Evolutionary conservation across 306 rosid genomes (phyloP).

Genomic region (Quercus berberidifolia): DNA sequence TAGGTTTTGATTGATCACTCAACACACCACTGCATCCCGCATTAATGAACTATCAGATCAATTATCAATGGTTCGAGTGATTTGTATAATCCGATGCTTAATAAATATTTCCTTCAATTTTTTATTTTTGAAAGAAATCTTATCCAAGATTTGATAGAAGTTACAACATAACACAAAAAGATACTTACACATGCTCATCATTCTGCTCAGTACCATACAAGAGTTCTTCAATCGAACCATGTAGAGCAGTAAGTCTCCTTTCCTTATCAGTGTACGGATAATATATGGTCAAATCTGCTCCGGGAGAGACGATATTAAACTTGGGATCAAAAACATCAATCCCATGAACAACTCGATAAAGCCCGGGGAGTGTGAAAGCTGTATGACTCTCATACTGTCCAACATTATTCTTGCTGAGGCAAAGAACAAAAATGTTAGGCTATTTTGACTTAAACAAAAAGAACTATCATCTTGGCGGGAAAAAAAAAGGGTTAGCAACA

Average conservation of each 20-base stretch:
- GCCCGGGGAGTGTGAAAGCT: slow-evolving; percentile 86
- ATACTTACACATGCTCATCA: slow-evolving; percentile 69
- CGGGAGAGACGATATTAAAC: slow-evolving; percentile 97
- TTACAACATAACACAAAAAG: too few relatives aligned
- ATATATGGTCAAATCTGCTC: slow-evolving; percentile 84
- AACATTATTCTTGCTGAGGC: slow-evolving; percentile 80
- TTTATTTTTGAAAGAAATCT: too few relatives aligned
- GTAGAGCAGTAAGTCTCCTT: slow-evolving; percentile 74
- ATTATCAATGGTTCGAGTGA: neutral
- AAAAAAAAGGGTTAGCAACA: too few relatives aligned
- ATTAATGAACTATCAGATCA: slow-evolving; percentile 13
- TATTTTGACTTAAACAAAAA: too few relatives aligned
- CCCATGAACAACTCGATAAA: slow-evolving; percentile 91
- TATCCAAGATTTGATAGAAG: too few relatives aligned
- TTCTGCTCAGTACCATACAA: slow-evolving; percentile 59
- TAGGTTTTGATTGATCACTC: slow-evolving; percentile 71
- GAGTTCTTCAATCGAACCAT: slow-evolving; percentile 69
- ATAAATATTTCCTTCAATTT: too few relatives aligned
- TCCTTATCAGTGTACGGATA: slow-evolving; percentile 78
- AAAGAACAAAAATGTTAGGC: slow-evolving; percentile 1
- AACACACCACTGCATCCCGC: slow-evolving; percentile 53
- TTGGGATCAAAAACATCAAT: slow-evolving; percentile 96
- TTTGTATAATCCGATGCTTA: too few relatives aligned
- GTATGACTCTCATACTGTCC: slow-evolving; percentile 96
- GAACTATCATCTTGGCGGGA: too few relatives aligned